Conservation (phyloP, 73 alveolate genomes). For the Symbiodinium pilosum region DNA sequence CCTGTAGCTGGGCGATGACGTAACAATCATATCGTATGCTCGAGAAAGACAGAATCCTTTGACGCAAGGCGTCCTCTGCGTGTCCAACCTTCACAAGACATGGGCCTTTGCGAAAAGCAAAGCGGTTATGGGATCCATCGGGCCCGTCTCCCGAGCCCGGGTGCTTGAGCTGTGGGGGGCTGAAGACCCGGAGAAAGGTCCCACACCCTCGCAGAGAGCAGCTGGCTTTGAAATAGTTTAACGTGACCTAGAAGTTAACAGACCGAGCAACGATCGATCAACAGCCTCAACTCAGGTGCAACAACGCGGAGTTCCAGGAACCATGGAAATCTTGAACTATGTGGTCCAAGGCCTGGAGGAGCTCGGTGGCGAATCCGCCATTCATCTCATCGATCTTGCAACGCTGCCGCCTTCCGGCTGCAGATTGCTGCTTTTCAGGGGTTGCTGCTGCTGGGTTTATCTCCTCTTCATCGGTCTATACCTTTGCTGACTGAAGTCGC, state of each 20-base stretch:
- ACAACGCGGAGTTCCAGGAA: neutral
- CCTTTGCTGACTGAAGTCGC: too few relatives aligned
- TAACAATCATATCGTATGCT: neutral
- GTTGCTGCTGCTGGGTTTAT: too few relatives aligned
- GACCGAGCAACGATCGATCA: too few relatives aligned
- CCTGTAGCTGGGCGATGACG: neutral
- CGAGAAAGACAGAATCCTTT: neutral
- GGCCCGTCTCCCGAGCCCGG: conserved; percentile 7
- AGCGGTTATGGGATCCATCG: neutral
- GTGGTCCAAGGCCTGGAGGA: neutral
- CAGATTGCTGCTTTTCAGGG: neutral
- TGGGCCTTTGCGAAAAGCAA: neutral
- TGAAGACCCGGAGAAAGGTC: neutral
- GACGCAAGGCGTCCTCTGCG: neutral
- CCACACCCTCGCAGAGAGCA: neutral
- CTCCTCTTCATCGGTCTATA: neutral
- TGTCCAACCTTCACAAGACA: neutral
- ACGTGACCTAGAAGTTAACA: too few relatives aligned
- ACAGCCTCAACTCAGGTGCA: neutral
- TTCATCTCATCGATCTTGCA: neutral
- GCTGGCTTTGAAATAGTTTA: too few relatives aligned
- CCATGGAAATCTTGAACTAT: neutral
- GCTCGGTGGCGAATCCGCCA: neutral
- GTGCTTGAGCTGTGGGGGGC: neutral
- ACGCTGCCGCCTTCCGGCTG: neutral